Evolutionary conservation across 495 filamentous ascomycete genomes (phyloP).

Genomic region (Penicillium mononematosum): DNA sequence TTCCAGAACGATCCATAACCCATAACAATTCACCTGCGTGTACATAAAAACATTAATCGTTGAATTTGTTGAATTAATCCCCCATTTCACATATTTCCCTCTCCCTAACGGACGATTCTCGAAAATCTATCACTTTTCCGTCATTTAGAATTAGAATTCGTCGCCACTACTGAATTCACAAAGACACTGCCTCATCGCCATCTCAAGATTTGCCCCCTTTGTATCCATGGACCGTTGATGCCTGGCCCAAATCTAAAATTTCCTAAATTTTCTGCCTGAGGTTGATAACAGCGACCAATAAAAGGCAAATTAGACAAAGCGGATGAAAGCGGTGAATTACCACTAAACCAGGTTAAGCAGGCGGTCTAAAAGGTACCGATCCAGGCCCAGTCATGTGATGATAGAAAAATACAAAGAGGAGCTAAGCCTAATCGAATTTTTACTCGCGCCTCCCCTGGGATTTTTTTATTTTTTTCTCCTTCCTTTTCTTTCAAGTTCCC

Average conservation of each 20-base stretch:
- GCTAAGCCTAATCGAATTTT: conserved; percentile 23
- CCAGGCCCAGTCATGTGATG: conserved; percentile 17
- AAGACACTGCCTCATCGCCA: not conserved
- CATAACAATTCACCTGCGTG: too few species aligned
- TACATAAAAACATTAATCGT: too few species aligned
- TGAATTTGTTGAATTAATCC: too few species aligned
- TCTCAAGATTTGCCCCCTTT: conserved; percentile 3
- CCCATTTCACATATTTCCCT: too few species aligned
- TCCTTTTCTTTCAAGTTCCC: conserved; percentile 14
- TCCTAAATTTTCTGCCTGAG: conserved; percentile 1
- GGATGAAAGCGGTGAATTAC: not conserved
- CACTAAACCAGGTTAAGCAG: not conserved
- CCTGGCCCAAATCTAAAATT: conserved; percentile 1
- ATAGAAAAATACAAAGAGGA: conserved; percentile 8
- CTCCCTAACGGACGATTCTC: too few species aligned
- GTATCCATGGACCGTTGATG: not conserved
- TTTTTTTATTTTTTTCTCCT: conserved; percentile 28
- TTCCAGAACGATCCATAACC: too few species aligned
- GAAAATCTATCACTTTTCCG: not conserved
- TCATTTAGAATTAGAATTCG: not conserved
- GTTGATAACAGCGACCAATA: not conserved
- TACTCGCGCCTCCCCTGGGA: conserved; percentile 27
- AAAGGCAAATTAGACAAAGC: not conserved
- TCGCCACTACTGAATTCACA: not conserved
- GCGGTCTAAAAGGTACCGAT: conserved; percentile 1